Base-by-base conservation (phyloP, 306 rosid genomes). In the Elaeagnus macrophylla region DNA sequence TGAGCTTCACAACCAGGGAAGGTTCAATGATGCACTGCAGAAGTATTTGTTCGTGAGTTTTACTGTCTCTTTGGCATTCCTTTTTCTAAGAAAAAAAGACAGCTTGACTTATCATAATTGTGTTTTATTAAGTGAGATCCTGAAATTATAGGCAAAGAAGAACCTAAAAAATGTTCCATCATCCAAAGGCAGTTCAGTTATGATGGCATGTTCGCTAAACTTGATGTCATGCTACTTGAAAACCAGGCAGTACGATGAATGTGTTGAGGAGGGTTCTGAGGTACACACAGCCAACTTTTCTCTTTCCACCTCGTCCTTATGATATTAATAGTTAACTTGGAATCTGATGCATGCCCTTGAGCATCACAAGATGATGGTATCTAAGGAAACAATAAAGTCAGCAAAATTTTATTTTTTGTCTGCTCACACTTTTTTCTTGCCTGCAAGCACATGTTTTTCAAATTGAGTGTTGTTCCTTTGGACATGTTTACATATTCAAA, bases 181-280 rank as follows among this genome's bases (percentile, higher is more conserved):
- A 37, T 79, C 80, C 36, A 79, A 80, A 77, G 88, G 94, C 71
- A 81, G 67, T 67, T 59, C 79, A 44, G 78, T 93, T 67, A 71
- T 65, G 72, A 57, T 76, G 85, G 99, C 99, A 9, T 82, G 96
- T 78, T 87, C 99, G 2, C 99, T 87, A 63, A 93, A 93, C 76
- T 75, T 77, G 84, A 93, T 87, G 96, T 82, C 96, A 57, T 93
- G 99, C 70, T 87, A 84, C 85, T 74, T 93, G 80, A 93, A 87
- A 80, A 87, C 89, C 62, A 69, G 40, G 59, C 84, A 84, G 74
- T 87, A 80, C 61, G 75, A 77, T 42, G 95, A 93, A 54, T 93
- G 99, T 67, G 47, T 87, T 67, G 66, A 67, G 50, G 95, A 93
- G 77, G 99, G 99, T 60, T 84, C 85, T 40, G 99, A 93, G 96